phyloP scores from a whole-genome alignment of 192 early-diverging fungal genomes.

The Cetraspora pellucida region DNA sequence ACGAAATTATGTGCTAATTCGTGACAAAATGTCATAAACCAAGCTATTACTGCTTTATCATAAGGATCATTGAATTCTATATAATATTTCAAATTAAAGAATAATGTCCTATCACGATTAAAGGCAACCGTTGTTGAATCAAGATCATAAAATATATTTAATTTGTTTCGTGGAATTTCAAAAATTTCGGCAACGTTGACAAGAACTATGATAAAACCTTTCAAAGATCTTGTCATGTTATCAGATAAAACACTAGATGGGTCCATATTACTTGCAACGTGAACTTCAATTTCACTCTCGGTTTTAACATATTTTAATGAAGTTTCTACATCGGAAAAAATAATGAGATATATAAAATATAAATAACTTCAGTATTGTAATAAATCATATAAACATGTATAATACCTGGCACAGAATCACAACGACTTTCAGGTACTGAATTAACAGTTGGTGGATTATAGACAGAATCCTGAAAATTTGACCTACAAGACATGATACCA shows the following conservation, averaged over 20 bases:
- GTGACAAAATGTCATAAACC: conserved; percentile 85
- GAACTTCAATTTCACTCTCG: no score
- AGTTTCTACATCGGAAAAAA: no score
- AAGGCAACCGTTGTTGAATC: conserved; percentile 77
- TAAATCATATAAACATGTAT: neutral
- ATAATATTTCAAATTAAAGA: conserved; percentile 85
- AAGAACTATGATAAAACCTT: conserved; percentile 48
- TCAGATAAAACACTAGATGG: conserved; percentile 44
- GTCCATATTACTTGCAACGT: conserved; percentile 13
- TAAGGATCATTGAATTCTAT: conserved; percentile 47
- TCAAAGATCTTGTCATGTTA: conserved; percentile 41
- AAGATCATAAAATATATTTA: conserved; percentile 81
- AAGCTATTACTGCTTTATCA: conserved; percentile 63
- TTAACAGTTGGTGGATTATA: conserved; percentile 38
- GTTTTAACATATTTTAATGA: no score
- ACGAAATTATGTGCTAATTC: conserved; percentile 84
- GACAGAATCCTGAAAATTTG: conserved; percentile 41
- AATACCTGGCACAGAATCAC: conserved; percentile 54
- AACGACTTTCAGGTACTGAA: conserved; percentile 39
- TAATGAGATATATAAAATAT: no score
- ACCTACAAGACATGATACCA: conserved; percentile 39
- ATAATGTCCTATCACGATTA: conserved; percentile 72
- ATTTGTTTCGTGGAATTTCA: conserved; percentile 49
- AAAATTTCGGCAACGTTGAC: conserved; percentile 61
- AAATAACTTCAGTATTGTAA: no score